Evolutionary conservation across 225 moss, liverwort and hornwort genomes (phyloP).

Genomic region (Polytrichum commune): DNA sequence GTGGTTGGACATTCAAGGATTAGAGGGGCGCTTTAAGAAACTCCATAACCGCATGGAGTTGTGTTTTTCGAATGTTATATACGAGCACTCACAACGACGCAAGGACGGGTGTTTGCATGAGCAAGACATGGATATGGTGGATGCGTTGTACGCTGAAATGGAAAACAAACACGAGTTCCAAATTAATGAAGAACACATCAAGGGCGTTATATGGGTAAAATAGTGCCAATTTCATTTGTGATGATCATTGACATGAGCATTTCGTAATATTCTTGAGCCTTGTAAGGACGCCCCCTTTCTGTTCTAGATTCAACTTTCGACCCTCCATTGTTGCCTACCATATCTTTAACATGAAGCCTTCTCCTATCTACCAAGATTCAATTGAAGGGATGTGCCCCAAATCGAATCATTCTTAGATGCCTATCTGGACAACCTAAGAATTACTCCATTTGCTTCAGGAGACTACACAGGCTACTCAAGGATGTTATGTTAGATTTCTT

Average conservation of each 20-base stretch:
- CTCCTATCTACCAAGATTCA: too few species aligned
- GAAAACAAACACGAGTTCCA: neutral
- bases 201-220: constrained; percentile 12
- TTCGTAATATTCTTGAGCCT: too few species aligned
- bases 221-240: too few species aligned
- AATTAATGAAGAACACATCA: constrained; percentile 14
- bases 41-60: constrained; percentile 10
- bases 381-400: neutral
- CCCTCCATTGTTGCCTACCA: too few species aligned
- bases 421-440: too few species aligned
- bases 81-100: constrained; percentile 12
- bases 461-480: neutral
- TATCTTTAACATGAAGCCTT: too few species aligned
- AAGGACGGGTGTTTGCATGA: neutral
- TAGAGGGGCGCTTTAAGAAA: constrained; percentile 5
- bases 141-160: constrained; percentile 8
- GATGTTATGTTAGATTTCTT: neutral
- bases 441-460: too few species aligned
- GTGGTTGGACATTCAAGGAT: constrained; percentile 15
- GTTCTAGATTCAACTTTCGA: too few species aligned
- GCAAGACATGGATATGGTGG: constrained; percentile 20
- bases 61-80: constrained; percentile 8
- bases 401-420: neutral
- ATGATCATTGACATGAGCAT: too few species aligned
- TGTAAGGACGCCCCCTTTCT: too few species aligned